Evolutionary conservation across 306 rosid species (phyloP).

Genomic region (Trifolium subterraneum): DNA sequence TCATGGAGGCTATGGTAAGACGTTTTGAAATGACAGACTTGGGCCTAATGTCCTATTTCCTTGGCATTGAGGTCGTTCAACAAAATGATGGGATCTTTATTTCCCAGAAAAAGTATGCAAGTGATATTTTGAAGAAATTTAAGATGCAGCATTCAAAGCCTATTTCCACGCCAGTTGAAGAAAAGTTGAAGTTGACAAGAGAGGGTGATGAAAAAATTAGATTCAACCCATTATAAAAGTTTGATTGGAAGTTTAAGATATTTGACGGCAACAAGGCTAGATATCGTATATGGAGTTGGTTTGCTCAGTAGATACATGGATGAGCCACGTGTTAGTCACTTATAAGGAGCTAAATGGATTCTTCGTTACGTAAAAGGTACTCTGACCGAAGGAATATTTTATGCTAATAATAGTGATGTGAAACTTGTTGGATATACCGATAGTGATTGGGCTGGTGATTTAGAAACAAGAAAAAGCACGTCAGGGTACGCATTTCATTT

Average conservation of each 20-base stretch:
- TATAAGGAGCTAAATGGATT: no score
- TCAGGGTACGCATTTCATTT: neutral
- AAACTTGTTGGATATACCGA: neutral
- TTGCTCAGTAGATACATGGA: neutral
- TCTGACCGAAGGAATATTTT: neutral
- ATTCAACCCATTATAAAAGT: neutral
- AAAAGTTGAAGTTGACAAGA: neutral
- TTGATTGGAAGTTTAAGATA: neutral
- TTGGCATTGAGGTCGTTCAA: no score
- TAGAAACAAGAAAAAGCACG: neutral
- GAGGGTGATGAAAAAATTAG: neutral
- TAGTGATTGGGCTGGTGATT: neutral
- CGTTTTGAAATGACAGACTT: neutral
- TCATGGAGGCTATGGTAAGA: neutral
- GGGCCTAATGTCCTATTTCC: neutral
- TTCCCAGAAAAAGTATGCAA: neutral
- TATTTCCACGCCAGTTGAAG: neutral
- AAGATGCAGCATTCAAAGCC: constrained; percentile 5
- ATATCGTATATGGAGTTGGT: neutral
- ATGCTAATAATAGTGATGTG: neutral
- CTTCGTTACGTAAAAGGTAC: no score
- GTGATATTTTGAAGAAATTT: neutral
- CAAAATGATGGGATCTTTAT: no score
- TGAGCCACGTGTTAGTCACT: no score
- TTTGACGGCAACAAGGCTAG: neutral